Percentiles rank a stretch among this genome's conserved stretches.
These are phyloP conservation scores for Sarcocystis neurona DNA, from an alignment of 169 alveolate genomes.

Conservation along the genomic window DNA sequence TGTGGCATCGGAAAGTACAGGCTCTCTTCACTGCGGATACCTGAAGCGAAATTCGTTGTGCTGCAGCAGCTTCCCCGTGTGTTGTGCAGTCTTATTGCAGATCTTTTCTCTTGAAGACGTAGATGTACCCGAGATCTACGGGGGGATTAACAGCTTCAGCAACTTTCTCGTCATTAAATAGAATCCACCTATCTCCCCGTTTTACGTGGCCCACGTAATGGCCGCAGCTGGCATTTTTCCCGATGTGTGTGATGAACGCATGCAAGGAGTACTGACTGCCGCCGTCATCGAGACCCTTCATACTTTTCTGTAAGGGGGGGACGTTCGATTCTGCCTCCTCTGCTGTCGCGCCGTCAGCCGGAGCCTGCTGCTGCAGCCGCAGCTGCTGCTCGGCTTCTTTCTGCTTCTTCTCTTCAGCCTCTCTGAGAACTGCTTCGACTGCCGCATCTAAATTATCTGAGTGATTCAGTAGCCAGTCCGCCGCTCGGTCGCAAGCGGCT, in stretches of 20 bases:
- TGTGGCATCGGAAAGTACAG: no score
- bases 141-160: constrained; percentile 29
- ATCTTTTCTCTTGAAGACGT: constrained; percentile 3
- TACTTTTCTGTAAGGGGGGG: constrained; percentile 35
- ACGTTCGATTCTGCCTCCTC: constrained; percentile 14
- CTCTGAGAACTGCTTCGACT: background rate
- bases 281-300: constrained; percentile 34
- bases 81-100: no score
- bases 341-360: constrained; percentile 32
- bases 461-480: constrained; percentile 64
- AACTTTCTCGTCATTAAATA: constrained; percentile 62
- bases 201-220: constrained; percentile 86
- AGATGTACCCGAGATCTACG: constrained; percentile 19
- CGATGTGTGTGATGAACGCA: constrained; percentile 85
- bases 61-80: no score
- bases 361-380: constrained; percentile 41
- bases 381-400: background rate
- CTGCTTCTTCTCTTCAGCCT: background rate
- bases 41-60: no score
- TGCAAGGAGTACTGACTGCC: constrained; percentile 76
- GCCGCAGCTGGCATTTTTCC: constrained; percentile 84
- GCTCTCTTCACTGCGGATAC: no score
- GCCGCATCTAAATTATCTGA: constrained; percentile 45
- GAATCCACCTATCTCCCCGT: constrained; percentile 70
- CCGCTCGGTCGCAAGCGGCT: constrained; percentile 48